Conservation (phyloP, 73 alveolate species). For the Tetrahymena thermophila region DNA sequence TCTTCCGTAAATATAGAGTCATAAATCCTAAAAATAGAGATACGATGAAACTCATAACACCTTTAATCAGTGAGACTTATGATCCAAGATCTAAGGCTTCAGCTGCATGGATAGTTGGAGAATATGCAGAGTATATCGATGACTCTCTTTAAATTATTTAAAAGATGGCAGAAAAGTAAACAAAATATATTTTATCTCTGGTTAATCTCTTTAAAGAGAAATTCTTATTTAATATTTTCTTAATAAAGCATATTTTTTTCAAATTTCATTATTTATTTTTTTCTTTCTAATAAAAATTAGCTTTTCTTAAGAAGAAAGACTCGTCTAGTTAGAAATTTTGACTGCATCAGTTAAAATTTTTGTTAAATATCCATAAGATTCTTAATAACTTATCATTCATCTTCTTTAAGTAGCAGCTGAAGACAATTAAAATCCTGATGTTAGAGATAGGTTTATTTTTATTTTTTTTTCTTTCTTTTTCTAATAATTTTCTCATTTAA, state of each 20-base stretch:
- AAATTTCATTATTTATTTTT: too few species aligned
- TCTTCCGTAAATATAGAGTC: constrained; percentile 11
- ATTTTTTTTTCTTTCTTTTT: neutral
- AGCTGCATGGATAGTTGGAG: constrained; percentile 36
- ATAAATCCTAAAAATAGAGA: constrained; percentile 1
- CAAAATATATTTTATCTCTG: neutral
- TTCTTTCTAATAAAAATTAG: neutral
- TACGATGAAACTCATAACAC: neutral
- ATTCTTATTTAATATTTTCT: too few species aligned
- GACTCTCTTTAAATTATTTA: constrained; percentile 47
- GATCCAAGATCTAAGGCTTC: constrained; percentile 35
- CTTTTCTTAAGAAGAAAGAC: constrained; percentile 51
- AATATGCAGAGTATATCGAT: constrained; percentile 26
- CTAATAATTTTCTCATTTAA: neutral
- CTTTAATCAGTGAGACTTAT: constrained; percentile 2
- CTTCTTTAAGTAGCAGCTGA: constrained; percentile 46
- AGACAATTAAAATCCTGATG: constrained; percentile 63
- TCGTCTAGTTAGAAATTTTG: constrained; percentile 44
- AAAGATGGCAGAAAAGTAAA: constrained; percentile 33
- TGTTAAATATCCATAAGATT: constrained; percentile 25
- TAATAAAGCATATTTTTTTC: too few species aligned
- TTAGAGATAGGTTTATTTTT: constrained; percentile 44
- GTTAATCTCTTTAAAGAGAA: too few species aligned
- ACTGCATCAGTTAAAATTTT: constrained; percentile 29
- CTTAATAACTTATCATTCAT: constrained; percentile 41